phyloP scores from a whole-genome alignment of 495 filamentous ascomycete species.

The Neurospora tetrasperma region DNA sequence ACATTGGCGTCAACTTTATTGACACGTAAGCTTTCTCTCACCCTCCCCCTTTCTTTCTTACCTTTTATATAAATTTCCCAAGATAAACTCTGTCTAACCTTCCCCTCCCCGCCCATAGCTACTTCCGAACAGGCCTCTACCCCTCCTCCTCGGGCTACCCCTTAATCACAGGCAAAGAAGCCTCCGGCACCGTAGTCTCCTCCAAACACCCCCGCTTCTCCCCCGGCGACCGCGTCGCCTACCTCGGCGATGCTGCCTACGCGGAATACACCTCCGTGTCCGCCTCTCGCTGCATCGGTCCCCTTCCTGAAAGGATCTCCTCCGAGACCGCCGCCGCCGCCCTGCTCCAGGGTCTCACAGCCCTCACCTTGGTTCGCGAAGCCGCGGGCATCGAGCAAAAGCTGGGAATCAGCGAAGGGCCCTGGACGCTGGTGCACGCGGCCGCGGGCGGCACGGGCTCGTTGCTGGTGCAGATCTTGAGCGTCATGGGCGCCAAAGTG shows the following conservation, averaged over 20 bases:
- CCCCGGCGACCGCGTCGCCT: conserved; percentile 59
- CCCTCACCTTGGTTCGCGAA: conserved; percentile 72
- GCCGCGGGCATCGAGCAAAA: conserved; percentile 53
- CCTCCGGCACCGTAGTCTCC: conserved; percentile 39
- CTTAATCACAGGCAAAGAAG: conserved; percentile 77
- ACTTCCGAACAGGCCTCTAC: conserved; percentile 89
- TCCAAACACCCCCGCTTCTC: conserved; percentile 36
- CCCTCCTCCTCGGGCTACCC: conserved; percentile 47
- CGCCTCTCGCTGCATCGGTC: conserved; percentile 40
- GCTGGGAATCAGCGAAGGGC: conserved; percentile 33
- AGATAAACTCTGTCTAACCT: conserved; percentile 8
- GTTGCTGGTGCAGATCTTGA: conserved; percentile 66
- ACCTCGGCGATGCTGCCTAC: conserved; percentile 52
- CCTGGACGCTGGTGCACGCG: conserved; percentile 83
- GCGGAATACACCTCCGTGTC: conserved; percentile 61
- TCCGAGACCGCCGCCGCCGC: conserved; percentile 56
- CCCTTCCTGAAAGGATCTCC: conserved; percentile 53
- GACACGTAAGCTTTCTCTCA: conserved; percentile 43
- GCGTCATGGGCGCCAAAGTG: conserved; percentile 59
- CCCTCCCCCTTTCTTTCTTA: neutral
- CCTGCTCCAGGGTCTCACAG: conserved; percentile 78
- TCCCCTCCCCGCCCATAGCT: conserved; percentile 33
- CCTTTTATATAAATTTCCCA: neutral
- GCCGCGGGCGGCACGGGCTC: conserved; percentile 84
- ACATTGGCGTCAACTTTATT: conserved; percentile 83